Conservation (phyloP, 352 stramenopile genomes). For the Pythium graminicola region DNA sequence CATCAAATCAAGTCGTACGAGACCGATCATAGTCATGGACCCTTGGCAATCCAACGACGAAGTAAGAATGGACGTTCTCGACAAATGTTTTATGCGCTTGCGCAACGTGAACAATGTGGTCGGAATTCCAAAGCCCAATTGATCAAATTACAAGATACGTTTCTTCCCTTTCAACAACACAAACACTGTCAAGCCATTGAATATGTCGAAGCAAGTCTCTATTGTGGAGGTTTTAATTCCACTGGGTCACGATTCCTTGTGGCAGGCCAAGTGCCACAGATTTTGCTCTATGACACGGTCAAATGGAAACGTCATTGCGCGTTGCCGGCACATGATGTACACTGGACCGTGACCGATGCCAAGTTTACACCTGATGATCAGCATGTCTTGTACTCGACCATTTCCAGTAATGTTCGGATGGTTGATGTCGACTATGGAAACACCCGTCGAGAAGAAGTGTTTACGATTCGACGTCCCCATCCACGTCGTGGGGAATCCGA, state of each 20-base stretch:
- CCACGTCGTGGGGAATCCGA: background rate
- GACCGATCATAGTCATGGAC: conserved; percentile 16
- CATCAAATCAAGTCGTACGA: conserved; percentile 59
- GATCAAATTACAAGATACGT: conserved; percentile 70
- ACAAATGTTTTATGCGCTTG: conserved; percentile 59
- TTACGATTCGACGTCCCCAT: conserved; percentile 26
- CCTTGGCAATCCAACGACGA: conserved; percentile 22
- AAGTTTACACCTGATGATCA: conserved; percentile 74
- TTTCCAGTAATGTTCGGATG: conserved; percentile 81
- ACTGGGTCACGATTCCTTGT: conserved; percentile 61
- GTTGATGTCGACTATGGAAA: conserved; percentile 54
- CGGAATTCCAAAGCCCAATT: conserved; percentile 51
- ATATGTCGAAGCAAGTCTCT: conserved; percentile 59
- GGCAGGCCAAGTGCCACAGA: conserved; percentile 57
- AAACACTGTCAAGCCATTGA: conserved; percentile 70
- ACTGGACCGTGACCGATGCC: conserved; percentile 80
- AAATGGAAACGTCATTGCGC: conserved; percentile 46
- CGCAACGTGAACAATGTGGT: conserved; percentile 59
- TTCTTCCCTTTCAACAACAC: conserved; percentile 76
- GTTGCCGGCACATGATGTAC: conserved; percentile 62
- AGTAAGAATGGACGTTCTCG: conserved; percentile 23
- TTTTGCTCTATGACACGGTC: conserved; percentile 68
- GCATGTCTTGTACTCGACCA: conserved; percentile 70
- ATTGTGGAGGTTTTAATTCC: conserved; percentile 75
- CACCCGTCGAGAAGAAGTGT: conserved; percentile 44